Conservation (phyloP, 2,329 filamentous ascomycete species). For the Penicillium sp. region DNA sequence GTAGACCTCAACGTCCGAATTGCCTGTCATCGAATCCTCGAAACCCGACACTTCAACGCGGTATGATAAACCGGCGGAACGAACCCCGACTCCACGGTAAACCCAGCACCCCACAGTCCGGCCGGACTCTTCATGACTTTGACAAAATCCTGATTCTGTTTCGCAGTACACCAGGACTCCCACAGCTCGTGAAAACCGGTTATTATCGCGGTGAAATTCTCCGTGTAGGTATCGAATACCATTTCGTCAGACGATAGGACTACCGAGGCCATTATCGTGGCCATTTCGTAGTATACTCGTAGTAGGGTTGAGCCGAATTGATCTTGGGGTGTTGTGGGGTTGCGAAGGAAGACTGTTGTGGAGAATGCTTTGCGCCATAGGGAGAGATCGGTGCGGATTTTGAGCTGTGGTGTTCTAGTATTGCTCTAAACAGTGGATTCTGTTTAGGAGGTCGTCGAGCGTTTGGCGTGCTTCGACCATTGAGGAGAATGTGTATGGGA, state of each 20-base stretch:
- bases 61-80: slow-evolving; percentile 32
- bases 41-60: slow-evolving; percentile 31
- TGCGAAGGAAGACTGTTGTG: slow-evolving; percentile 2
- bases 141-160: not conserved
- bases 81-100: slow-evolving; percentile 32
- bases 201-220: slow-evolving; percentile 19
- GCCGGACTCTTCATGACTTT: not conserved
- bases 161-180: slow-evolving; percentile 5
- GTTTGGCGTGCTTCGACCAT: slow-evolving; percentile 17
- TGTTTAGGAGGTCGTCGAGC: slow-evolving; percentile 21
- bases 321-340: slow-evolving; percentile 1
- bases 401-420: slow-evolving; percentile 2
- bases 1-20: slow-evolving; percentile 10
- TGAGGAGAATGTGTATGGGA: slow-evolving; percentile 13
- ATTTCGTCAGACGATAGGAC: slow-evolving; percentile 13
- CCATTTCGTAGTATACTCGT: slow-evolving; percentile 42
- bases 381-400: slow-evolving; percentile 11
- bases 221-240: slow-evolving; percentile 23
- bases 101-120: slow-evolving; percentile 1
- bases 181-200: slow-evolving; percentile 9
- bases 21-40: slow-evolving; percentile 27
- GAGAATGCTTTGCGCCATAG: slow-evolving; percentile 25
- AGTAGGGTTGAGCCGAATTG: slow-evolving; percentile 32
- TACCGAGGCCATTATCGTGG: slow-evolving; percentile 39
- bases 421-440: slow-evolving; percentile 14